These are phyloP conservation scores for Coniferiporia weirii DNA, from an alignment of 1,284 basidiomycete genomes.

Conservation along the genomic window DNA sequence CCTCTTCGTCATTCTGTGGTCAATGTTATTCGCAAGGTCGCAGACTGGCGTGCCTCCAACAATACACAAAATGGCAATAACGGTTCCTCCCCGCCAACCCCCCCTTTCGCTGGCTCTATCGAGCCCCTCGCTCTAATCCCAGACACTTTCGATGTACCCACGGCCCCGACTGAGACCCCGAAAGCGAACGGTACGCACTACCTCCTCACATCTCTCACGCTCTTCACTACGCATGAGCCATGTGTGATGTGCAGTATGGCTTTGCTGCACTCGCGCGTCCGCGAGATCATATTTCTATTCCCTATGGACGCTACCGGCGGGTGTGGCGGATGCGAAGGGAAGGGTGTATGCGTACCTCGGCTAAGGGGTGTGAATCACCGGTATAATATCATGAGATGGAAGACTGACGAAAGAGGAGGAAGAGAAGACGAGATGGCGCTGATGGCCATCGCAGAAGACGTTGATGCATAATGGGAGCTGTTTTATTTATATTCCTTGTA, in stretches of 20 bases:
- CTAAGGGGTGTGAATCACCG: conserved; percentile 81
- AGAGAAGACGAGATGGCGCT: conserved; percentile 1
- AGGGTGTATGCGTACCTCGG: conserved; percentile 56
- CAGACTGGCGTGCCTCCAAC: conserved; percentile 47
- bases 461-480: conserved; percentile 5
- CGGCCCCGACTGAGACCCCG: conserved; percentile 4
- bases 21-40: conserved; percentile 67
- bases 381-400: conserved; percentile 66
- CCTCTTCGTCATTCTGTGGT: conserved; percentile 81
- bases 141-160: not conserved
- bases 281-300: conserved; percentile 72
- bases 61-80: conserved; percentile 16
- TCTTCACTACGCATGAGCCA: conserved; percentile 91
- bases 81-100: conserved; percentile 19
- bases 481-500: not conserved
- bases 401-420: conserved; percentile 14
- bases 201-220: conserved; percentile 73
- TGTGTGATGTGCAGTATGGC: conserved; percentile 97
- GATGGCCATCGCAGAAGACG: not conserved
- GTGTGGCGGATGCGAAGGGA: conserved; percentile 50
- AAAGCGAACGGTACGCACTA: conserved; percentile 67
- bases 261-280: conserved; percentile 83
- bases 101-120: not conserved
- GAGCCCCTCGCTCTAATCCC: not conserved
- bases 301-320: conserved; percentile 73